Evolutionary conservation across 257 asterid genomes (phyloP).

Genomic region (Perilla frutescens): DNA sequence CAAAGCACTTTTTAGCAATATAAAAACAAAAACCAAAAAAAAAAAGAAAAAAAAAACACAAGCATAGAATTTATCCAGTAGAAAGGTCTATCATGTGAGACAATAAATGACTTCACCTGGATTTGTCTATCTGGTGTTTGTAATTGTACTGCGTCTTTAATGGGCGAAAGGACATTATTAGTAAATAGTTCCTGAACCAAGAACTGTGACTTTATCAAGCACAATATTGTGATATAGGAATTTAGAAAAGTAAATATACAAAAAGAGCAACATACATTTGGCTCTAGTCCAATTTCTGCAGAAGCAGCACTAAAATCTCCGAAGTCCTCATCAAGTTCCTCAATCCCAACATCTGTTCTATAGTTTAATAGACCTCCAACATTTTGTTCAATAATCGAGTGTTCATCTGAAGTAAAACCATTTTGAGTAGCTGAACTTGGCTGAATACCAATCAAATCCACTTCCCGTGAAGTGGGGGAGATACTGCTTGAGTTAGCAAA

Average conservation of each 20-base stretch:
- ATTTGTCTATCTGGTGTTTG: constrained; percentile 32
- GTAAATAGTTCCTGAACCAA: constrained; percentile 46
- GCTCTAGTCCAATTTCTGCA: constrained; percentile 48
- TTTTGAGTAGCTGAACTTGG: constrained; percentile 41
- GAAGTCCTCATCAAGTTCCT: constrained; percentile 64
- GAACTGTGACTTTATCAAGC: constrained; percentile 21
- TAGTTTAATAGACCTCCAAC: constrained; percentile 34
- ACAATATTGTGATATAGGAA: constrained; percentile 5
- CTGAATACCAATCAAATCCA: constrained; percentile 43
- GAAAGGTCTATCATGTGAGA: constrained; percentile 19
- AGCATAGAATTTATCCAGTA: constrained; percentile 1
- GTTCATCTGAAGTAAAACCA: constrained; percentile 40
- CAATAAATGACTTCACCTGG: constrained; percentile 38
- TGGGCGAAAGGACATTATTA: constrained; percentile 29
- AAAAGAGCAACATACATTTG: constrained; percentile 48
- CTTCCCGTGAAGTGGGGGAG: constrained; percentile 43
- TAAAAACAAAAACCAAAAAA: no score
- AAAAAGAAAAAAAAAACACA: background rate
- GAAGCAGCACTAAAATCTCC: constrained; percentile 70
- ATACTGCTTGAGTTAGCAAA: constrained; percentile 48
- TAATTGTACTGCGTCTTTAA: constrained; percentile 25
- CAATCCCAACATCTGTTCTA: constrained; percentile 36
- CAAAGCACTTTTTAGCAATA: constrained; percentile 13
- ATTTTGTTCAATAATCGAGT: constrained; percentile 39
- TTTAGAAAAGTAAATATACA: background rate